Conservation (phyloP, 2,329 filamentous ascomycete species). For the Ascochyta lentis region DNA sequence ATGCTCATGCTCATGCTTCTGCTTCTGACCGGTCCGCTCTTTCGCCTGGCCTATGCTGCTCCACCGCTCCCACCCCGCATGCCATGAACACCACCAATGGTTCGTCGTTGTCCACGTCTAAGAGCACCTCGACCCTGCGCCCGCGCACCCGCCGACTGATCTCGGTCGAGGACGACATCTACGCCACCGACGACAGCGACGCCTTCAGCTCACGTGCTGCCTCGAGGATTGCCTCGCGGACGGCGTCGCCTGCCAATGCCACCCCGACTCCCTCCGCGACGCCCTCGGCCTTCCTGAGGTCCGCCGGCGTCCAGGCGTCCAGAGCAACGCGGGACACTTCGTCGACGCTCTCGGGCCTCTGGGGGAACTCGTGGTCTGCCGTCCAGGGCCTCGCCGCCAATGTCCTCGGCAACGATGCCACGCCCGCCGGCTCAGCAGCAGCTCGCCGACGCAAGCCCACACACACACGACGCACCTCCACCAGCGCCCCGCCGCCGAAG, state of each 20-base stretch:
- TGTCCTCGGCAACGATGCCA: slow-evolving; percentile 52
- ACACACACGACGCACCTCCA: slow-evolving; percentile 40
- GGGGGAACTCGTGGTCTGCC: slow-evolving; percentile 57
- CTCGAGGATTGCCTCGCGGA: slow-evolving; percentile 48
- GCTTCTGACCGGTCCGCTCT: slow-evolving; percentile 9
- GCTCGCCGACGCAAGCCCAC: slow-evolving; percentile 42
- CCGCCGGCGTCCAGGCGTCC: slow-evolving; percentile 30
- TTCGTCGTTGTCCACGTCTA: slow-evolving; percentile 45
- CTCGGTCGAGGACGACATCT: slow-evolving; percentile 56
- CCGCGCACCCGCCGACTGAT: slow-evolving; percentile 57
- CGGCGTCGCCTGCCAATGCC: slow-evolving; percentile 43
- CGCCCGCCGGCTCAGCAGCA: slow-evolving; percentile 21
- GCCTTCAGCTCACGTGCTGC: slow-evolving; percentile 48
- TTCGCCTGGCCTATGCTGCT: slow-evolving; percentile 47
- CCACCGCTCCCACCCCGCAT: slow-evolving; percentile 40
- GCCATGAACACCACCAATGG: slow-evolving; percentile 52
- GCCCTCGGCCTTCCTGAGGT: slow-evolving; percentile 37
- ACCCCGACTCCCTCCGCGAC: slow-evolving; percentile 37
- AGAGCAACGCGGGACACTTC: slow-evolving; percentile 32
- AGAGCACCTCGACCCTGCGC: slow-evolving; percentile 55
- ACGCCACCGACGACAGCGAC: slow-evolving; percentile 43
- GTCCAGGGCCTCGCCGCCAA: slow-evolving; percentile 59
- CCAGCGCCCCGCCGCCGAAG: slow-evolving; percentile 49
- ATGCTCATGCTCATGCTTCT: slow-evolving; percentile 21
- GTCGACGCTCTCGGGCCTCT: slow-evolving; percentile 51